These are phyloP conservation scores for Fusarium denticulatum DNA, from an alignment of 2,329 filamentous ascomycete species.

Conservation along the genomic window DNA sequence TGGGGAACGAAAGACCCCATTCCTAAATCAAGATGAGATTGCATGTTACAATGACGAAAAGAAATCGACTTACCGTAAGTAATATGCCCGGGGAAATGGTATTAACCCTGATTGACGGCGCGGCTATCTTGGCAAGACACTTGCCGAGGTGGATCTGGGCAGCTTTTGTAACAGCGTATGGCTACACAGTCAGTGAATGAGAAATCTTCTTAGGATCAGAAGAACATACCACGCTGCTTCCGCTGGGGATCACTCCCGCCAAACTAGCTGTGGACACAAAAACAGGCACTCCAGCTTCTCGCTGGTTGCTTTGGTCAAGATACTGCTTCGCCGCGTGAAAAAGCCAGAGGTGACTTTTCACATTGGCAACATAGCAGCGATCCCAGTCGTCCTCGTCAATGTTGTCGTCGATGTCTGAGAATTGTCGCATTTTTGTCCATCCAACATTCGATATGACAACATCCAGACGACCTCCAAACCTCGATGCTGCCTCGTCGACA, in stretches of 20 bases:
- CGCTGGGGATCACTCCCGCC: conserved; percentile 71
- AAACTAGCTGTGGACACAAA: conserved; percentile 73
- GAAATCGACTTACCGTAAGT: conserved; percentile 51
- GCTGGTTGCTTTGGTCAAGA: conserved; percentile 60
- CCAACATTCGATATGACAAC: conserved; percentile 80
- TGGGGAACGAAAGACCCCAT: conserved; percentile 70
- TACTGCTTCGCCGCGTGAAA: conserved; percentile 60
- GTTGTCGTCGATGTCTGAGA: conserved; percentile 62
- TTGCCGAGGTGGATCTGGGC: conserved; percentile 72
- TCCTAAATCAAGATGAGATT: conserved; percentile 51
- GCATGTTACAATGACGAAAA: accelerated
- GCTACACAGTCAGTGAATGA: conserved; percentile 49
- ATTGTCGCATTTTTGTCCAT: conserved; percentile 59
- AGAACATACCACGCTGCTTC: conserved; percentile 63
- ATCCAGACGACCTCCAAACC: conserved; percentile 71
- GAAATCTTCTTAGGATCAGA: neutral
- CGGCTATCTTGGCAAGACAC: conserved; percentile 61
- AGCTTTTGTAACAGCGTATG: conserved; percentile 82
- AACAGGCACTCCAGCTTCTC: conserved; percentile 56
- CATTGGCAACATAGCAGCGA: conserved; percentile 67
- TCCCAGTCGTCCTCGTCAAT: conserved; percentile 69
- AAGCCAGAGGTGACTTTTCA: conserved; percentile 70
- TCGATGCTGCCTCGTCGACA: conserved; percentile 66
- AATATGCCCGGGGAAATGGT: conserved; percentile 65
- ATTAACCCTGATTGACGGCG: conserved; percentile 68